Conservation (phyloP, 441 rosid genomes). For the Manihot esculenta region DNA sequence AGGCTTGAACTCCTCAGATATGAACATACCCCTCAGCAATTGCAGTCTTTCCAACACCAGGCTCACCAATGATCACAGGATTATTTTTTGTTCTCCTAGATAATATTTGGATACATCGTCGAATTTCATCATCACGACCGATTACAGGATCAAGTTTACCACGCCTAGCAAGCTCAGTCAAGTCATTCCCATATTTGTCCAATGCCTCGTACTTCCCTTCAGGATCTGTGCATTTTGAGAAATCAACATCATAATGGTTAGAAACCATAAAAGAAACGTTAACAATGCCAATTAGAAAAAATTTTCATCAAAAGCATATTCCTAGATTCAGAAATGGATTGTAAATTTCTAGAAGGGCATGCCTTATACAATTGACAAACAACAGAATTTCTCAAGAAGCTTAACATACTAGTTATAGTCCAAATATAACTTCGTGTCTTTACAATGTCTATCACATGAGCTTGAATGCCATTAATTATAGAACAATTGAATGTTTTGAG, state of each 20-base stretch:
- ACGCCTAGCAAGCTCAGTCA: constrained; percentile 66
- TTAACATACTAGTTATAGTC: background rate
- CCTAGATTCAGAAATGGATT: background rate
- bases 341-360: background rate
- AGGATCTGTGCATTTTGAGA: constrained; percentile 46
- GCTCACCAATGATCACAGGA: constrained; percentile 65
- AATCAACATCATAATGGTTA: constrained; percentile 1
- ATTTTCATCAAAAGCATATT: background rate
- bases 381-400: too few relatives aligned
- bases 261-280: background rate
- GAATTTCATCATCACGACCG: constrained; percentile 66
- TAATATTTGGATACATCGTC: constrained; percentile 60
- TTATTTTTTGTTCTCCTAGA: constrained; percentile 62
- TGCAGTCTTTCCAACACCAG: constrained; percentile 70
- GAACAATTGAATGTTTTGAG: background rate
- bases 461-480: background rate
- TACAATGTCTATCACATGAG: background rate
- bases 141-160: constrained; percentile 73
- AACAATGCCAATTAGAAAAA: background rate
- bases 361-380: background rate
- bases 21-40: constrained; percentile 58
- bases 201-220: constrained; percentile 61
- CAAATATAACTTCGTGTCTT: background rate
- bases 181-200: constrained; percentile 59
- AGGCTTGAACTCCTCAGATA: constrained; percentile 5